Evolutionary conservation across 2,329 filamentous ascomycete genomes (phyloP).

Genomic region (Fusarium denticulatum): DNA sequence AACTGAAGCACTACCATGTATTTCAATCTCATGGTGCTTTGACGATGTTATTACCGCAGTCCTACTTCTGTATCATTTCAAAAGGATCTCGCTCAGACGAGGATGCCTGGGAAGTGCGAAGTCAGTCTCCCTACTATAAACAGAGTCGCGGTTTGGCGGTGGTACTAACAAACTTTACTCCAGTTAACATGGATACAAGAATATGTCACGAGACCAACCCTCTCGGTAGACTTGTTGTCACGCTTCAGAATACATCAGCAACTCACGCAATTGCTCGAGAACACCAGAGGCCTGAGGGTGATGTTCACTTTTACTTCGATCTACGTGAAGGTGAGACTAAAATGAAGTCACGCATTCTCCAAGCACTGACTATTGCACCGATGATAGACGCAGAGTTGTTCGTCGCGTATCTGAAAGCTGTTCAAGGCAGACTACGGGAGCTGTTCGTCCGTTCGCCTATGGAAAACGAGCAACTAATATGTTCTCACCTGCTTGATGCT

Average conservation of each 20-base stretch:
- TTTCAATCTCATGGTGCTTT: too few species aligned
- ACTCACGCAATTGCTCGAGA: accelerated
- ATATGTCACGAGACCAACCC: background rate
- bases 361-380: accelerated
- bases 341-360: too few species aligned
- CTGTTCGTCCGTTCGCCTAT: accelerated
- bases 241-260: accelerated
- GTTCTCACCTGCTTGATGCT: accelerated
- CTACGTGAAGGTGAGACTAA: too few species aligned
- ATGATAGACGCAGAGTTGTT: accelerated
- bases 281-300: accelerated
- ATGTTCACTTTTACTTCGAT: background rate
- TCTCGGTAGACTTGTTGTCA: background rate
- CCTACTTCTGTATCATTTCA: accelerated
- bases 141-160: accelerated
- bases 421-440: accelerated
- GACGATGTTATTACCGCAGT: background rate
- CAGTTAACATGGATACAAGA: accelerated
- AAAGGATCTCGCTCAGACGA: accelerated
- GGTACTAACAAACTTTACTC: accelerated
- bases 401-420: accelerated
- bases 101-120: background rate
- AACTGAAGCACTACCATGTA: too few species aligned
- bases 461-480: accelerated
- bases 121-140: background rate